Base-by-base conservation (phyloP, 140 eudicot genomes). In the Senecio squalidus region DNA sequence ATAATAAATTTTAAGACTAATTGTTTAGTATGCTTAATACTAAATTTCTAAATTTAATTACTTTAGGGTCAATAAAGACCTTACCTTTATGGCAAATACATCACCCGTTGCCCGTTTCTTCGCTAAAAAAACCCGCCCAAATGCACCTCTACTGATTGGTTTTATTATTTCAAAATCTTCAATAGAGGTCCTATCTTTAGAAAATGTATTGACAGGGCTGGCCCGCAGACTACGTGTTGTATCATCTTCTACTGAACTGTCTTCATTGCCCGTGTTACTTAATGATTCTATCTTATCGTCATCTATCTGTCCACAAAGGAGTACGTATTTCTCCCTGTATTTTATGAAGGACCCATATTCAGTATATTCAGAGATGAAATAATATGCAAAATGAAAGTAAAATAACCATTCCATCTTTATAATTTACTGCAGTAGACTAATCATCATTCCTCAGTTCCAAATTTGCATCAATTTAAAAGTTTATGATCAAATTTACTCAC, bases 101-200 rank as follows among this genome's bases (percentile, higher is more conserved):
- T 93, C 99, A 49, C 96, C 96, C 39, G 99, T 93, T 44, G 99
- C 86, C 69, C 95, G 73, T 82, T 92, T 92, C 78, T 82, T 84
- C 23, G 99, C 87, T 55, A 92, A 82, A 73, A 92, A 92, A 51
- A 92, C 99, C 48, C 99, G 80, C 46, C 99, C 98, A 82, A 79
- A 92, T 34, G 99, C 99, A 30, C 99, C 99, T 74, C 99, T 79
- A 66, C 98, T 92, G 41, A 92, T 87, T 67, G 99, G 99, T 74
- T 84, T 92, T 47, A 92, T 92, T 39, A 92, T 87, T 80, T 93
- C 99, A 78, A 93, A 93, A 82, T 93, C 99, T 78, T 93, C 96
- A 36, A 93, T 93, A 13, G 96, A 75, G 48, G 96, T 93, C 34
- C 99, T 62, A 55, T 84, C 99, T 78, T 88, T 93, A 40, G 93